Percentiles rank a stretch among this genome's conserved stretches.
These are phyloP conservation scores for Raffaelea arxii DNA, from an alignment of 2,329 filamentous ascomycete species.

Conservation along the genomic window DNA sequence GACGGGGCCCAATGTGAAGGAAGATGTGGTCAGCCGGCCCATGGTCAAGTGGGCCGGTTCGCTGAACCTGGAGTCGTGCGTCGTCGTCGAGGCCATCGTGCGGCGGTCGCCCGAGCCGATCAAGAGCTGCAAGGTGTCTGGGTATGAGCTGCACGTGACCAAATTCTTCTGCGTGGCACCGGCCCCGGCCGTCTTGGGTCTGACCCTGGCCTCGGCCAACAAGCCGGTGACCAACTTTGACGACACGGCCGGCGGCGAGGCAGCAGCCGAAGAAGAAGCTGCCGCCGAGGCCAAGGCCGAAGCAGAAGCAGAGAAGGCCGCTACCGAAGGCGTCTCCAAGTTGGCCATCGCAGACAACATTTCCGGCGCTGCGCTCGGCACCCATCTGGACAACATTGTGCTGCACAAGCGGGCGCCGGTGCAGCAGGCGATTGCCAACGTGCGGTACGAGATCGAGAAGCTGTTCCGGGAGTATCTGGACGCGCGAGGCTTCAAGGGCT, in stretches of 20 bases:
- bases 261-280: constrained; percentile 17
- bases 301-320: constrained; percentile 17
- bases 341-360: constrained; percentile 20
- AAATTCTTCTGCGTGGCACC: constrained; percentile 72
- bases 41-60: constrained; percentile 89
- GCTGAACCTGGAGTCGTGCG: constrained; percentile 70
- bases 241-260: constrained; percentile 33
- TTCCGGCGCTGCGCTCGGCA: constrained; percentile 72
- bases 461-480: constrained; percentile 53
- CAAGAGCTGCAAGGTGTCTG: constrained; percentile 72
- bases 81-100: constrained; percentile 71
- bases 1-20: constrained; percentile 40
- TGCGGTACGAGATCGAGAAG: constrained; percentile 31
- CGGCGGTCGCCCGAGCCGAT: constrained; percentile 78
- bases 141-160: constrained; percentile 78
- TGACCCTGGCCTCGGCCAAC: constrained; percentile 47
- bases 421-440: constrained; percentile 68
- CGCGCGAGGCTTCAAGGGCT: constrained; percentile 64
- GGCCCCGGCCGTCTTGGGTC: constrained; percentile 45
- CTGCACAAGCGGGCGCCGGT: constrained; percentile 88
- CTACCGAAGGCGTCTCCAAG: constrained; percentile 19
- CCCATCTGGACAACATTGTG: constrained; percentile 81
- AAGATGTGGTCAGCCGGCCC: constrained; percentile 60
- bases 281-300: constrained; percentile 33
- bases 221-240: constrained; percentile 47